Evolutionary conservation across 2,329 filamentous ascomycete genomes (phyloP).

Genomic region (Fusarium nodosum): DNA sequence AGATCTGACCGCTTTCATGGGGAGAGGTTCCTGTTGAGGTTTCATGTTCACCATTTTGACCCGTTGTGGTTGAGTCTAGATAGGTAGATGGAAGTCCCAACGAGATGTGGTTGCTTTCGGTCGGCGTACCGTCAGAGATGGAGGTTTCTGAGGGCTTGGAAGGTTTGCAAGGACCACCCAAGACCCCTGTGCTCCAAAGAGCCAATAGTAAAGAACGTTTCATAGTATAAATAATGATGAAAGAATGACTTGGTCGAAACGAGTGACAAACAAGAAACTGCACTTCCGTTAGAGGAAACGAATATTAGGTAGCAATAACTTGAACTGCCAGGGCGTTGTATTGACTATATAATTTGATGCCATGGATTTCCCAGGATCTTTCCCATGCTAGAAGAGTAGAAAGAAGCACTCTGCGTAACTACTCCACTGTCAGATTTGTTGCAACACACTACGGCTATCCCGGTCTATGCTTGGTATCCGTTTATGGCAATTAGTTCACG

Average conservation of each 20-base stretch:
- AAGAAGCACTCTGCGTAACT: neutral
- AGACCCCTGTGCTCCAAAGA: constrained; percentile 16
- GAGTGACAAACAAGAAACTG: neutral
- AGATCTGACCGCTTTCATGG: neutral
- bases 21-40: neutral
- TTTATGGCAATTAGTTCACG: neutral
- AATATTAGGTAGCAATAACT: neutral
- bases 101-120: neutral
- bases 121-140: neutral
- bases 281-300: neutral
- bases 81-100: neutral
- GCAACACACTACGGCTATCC: neutral
- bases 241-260: neutral
- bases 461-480: neutral
- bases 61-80: neutral
- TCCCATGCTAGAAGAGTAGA: neutral
- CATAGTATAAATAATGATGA: neutral
- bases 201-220: constrained; percentile 16
- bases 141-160: neutral
- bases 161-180: neutral
- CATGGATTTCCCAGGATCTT: neutral
- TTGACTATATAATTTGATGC: neutral
- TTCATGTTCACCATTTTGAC: neutral
- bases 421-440: neutral
- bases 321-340: neutral